Evolutionary conservation across 129 eudicot genomes (phyloP).

Genomic region (Oenanthe sinensis): DNA sequence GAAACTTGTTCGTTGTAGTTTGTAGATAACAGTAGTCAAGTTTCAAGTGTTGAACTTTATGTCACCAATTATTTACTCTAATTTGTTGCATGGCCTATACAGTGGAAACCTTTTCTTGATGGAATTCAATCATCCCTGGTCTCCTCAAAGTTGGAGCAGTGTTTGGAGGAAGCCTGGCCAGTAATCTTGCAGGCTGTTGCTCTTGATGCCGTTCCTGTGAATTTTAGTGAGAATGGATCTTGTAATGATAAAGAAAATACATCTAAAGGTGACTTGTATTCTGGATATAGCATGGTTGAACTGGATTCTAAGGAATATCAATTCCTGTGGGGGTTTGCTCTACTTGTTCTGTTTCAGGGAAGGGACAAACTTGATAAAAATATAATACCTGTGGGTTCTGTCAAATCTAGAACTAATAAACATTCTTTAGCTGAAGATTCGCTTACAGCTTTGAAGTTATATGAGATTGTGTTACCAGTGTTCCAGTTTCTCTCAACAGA

Average conservation of each 20-base stretch:
- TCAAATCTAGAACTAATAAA: constrained; percentile 48
- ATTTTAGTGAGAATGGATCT: constrained; percentile 33
- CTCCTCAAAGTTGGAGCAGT: constrained; percentile 59
- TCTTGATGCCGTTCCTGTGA: constrained; percentile 82
- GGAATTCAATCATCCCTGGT: constrained; percentile 80
- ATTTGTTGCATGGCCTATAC: constrained; percentile 17
- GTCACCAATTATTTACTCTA: background rate
- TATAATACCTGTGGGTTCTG: constrained; percentile 42
- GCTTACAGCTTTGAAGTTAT: constrained; percentile 42
- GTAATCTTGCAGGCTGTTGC: constrained; percentile 84
- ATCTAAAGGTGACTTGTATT: constrained; percentile 39
- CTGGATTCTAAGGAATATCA: constrained; percentile 57
- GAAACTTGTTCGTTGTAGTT: constrained; percentile 3
- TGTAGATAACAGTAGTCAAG: constrained; percentile 2
- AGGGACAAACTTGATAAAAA: constrained; percentile 37
- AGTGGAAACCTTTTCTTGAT: constrained; percentile 96
- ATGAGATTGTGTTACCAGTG: constrained; percentile 59
- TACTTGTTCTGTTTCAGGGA: constrained; percentile 81
- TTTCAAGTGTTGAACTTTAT: background rate
- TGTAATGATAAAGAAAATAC: constrained; percentile 28
- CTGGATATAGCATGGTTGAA: constrained; percentile 90
- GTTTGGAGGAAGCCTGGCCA: constrained; percentile 96
- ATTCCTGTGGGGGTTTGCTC: constrained; percentile 79
- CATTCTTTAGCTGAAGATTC: constrained; percentile 40
- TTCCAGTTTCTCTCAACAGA: constrained; percentile 58